Base-by-base conservation (phyloP, 306 rosid species). In the Echinosophora koreensis region DNA sequence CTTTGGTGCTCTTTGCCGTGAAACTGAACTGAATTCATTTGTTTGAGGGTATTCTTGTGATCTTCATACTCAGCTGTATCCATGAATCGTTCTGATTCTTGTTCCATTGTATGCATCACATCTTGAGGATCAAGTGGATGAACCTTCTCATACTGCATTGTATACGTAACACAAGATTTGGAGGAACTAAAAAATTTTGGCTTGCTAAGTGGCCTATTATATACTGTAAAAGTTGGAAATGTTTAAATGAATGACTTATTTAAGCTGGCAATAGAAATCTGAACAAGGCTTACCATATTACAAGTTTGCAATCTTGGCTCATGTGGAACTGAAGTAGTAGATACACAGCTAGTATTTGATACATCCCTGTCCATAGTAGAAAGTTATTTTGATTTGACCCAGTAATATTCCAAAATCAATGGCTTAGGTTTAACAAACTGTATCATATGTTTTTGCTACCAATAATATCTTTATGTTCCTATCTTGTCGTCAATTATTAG, bases 71-170 rank as follows among this genome's bases (percentile, higher is more conserved):
- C 67, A 10, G 79, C 71, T 63, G 76, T 52, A 73, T 84, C 70
- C 46, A 56, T 60, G 57, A 74, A 71, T 42, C 69, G 54, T 46
- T 60, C 82, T 13, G 78, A 74, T 11, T 81, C 77, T 18, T 61
- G 66, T 46, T 38, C 74, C 74, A 58, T 69, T 44, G 18, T 42
- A 76, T 68, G 56, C 52, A 46, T 79, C 74, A 41, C 75, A 73
- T 73, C 74, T 50, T 82, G 87, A 73, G 65, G 73, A 65, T 86
- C 89, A 78, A 87, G 73, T 55, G 87, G 88, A 71, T 86, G 90
- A 65, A 91, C 80, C 80, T 81, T 89, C 74, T 77, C 87, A 91
- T 77, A 80, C 93, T 87, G 84, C 70, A 79, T 60, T 37, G 50
- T 67, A 69, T 71, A 34, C 68, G 84, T 46, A 73, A n/a, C n/a